Percentiles rank a stretch among this genome's conserved stretches.
Evolutionary conservation across 1,284 basidiomycete species (phyloP).

Genomic region (Heliocybe sulcata): DNA sequence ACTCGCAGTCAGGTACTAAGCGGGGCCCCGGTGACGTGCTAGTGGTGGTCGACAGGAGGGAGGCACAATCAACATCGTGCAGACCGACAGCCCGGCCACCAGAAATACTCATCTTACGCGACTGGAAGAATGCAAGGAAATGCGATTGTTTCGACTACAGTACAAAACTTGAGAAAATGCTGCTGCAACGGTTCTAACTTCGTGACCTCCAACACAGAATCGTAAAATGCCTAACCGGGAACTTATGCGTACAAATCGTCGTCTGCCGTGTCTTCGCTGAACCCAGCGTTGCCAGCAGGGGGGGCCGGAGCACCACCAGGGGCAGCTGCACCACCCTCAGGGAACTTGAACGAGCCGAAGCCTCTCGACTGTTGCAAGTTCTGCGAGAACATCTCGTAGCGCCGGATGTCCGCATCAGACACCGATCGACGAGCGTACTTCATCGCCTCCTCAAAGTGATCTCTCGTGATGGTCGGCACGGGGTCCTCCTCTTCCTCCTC

Average conservation of each 20-base stretch:
- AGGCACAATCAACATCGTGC: background rate
- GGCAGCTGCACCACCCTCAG: constrained; percentile 59
- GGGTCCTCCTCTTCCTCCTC: constrained; percentile 83
- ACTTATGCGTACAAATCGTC: constrained; percentile 82
- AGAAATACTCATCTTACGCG: no score
- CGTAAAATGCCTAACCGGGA: background rate
- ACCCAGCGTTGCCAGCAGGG: constrained; percentile 68
- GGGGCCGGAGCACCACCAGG: constrained; percentile 33
- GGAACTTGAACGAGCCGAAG: constrained; percentile 96
- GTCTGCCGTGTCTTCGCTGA: constrained; percentile 74
- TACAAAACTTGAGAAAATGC: background rate
- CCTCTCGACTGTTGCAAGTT: constrained; percentile 85
- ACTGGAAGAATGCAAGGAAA: background rate
- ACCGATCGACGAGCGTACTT: constrained; percentile 88
- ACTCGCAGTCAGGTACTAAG: background rate
- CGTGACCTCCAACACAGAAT: background rate
- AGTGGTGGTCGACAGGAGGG: background rate
- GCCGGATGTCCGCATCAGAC: constrained; percentile 90
- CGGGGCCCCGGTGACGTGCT: background rate
- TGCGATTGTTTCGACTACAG: background rate
- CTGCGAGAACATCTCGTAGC: constrained; percentile 85
- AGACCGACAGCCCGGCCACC: no score
- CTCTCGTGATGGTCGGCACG: constrained; percentile 92
- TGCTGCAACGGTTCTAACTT: background rate
- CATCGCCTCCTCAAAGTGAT: constrained; percentile 98